Percentiles rank a stretch among this genome's conserved stretches.
These are phyloP conservation scores for Cyberlindnera amylophila DNA, from an alignment of 805 yeast genomes.

Conservation along the genomic window DNA sequence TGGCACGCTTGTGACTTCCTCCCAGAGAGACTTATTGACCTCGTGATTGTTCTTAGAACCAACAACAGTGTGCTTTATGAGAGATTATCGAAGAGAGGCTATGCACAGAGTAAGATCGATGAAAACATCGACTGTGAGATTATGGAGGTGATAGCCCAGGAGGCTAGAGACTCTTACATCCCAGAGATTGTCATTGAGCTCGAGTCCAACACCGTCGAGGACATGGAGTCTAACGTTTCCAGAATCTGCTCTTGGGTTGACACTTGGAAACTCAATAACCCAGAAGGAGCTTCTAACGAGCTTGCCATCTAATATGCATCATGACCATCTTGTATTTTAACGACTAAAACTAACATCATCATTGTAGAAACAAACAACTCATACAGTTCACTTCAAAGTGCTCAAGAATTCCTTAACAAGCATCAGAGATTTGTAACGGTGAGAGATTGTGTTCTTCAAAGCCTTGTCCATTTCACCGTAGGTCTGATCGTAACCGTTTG, in stretches of 20 bases:
- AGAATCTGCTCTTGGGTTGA: slow-evolving; percentile 72
- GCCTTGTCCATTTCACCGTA: slow-evolving; percentile 86
- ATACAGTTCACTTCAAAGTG: slow-evolving; percentile 14
- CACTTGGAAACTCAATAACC: slow-evolving; percentile 66
- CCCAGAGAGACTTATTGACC: slow-evolving; percentile 88
- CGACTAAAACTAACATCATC: too few species aligned
- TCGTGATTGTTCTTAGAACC: slow-evolving; percentile 84
- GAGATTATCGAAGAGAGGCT: slow-evolving; percentile 71
- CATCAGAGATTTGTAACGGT: slow-evolving; percentile 79
- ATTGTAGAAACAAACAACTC: too few species aligned
- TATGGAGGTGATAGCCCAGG: slow-evolving; percentile 86
- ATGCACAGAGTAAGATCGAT: slow-evolving; percentile 74
- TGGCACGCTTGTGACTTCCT: slow-evolving; percentile 98
- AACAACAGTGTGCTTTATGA: slow-evolving; percentile 71
- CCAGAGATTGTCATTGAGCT: slow-evolving; percentile 81
- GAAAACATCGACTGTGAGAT: slow-evolving; percentile 96
- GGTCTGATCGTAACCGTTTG: slow-evolving; percentile 67
- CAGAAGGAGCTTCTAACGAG: slow-evolving; percentile 58
- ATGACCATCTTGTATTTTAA: too few species aligned
- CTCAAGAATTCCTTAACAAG: slow-evolving; percentile 58
- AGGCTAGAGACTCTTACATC: slow-evolving; percentile 79
- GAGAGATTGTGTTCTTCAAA: slow-evolving; percentile 79
- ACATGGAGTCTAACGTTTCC: slow-evolving; percentile 78
- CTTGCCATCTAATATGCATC: slow-evolving; percentile 13
- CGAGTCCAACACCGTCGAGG: slow-evolving; percentile 64